Base-by-base conservation (phyloP, 768 basidiomycete genomes). In the Albatrellus ellisii region DNA sequence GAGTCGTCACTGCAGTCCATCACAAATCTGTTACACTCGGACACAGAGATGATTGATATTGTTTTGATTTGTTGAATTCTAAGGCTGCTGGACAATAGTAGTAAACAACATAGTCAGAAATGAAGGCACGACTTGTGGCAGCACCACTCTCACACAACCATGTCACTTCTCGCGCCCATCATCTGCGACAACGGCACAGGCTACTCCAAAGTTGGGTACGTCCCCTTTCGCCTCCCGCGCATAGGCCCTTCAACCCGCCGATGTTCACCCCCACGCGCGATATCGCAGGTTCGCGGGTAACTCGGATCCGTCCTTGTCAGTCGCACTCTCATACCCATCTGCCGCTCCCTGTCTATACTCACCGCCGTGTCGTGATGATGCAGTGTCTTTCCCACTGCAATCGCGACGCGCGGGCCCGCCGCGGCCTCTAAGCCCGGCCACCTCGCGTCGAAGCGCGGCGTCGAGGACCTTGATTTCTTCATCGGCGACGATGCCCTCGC, bases 401-500 rank as follows among this genome's bases (percentile, higher is more conserved):
- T 98, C 51, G 88, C 94, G 4, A 91, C 90, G 10, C 75, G 88
- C 48, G 78, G 86, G 47, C 86, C 89, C 10, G 68, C 86, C 15
- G 66, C 91, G 36, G 85, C 89, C 21, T 63, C 75, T 29, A 90
- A 90, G 59, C 88, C 90, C 6, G 82, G 89, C 3, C 78, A 92
- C 63, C 77, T 97, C 36, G 94, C 94, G 2, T 87, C 87, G 44
- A 98, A 97, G 64, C 79, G 95, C 43, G 95, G 95, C 9, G 83
- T 98, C 27, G 95, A 99, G 62, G 95, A 99, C 62, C 83, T 98
- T 48, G 94, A 99, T 67, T 99, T 98, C 72, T 95, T 85, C 71
- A 99, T 99, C 64, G 95, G 95, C 46, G 91, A 98, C 57, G 95
- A 98, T 61, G 95, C 95, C 0, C 69, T 98, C 14, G 88, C 88